These are phyloP conservation scores for Inga laurina DNA, from an alignment of 306 rosid genomes.

Conservation along the genomic window DNA sequence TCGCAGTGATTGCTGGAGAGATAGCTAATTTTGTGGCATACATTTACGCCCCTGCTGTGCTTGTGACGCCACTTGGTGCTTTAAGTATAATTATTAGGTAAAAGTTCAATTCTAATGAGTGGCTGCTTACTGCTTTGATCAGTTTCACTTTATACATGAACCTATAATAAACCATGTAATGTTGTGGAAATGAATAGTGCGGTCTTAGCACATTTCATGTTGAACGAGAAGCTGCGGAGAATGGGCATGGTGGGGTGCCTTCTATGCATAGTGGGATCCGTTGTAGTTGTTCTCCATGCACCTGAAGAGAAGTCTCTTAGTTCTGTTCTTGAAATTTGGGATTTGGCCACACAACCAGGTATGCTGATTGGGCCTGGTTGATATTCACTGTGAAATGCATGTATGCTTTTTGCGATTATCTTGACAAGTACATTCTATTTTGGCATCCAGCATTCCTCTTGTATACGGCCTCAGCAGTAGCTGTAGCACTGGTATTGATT, in stretches of 20 bases:
- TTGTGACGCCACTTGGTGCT: constrained; percentile 93
- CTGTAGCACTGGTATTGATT: constrained; percentile 61
- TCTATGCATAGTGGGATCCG: constrained; percentile 80
- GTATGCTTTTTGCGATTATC: background rate
- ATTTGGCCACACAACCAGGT: constrained; percentile 85
- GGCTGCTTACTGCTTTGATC: background rate
- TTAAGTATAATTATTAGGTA: constrained; percentile 92
- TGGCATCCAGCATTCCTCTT: constrained; percentile 69
- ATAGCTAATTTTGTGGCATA: constrained; percentile 83
- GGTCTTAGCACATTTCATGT: constrained; percentile 79
- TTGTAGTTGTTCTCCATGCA: constrained; percentile 77
- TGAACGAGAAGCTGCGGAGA: constrained; percentile 82
- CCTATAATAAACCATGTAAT: background rate
- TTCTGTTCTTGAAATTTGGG: constrained; percentile 80
- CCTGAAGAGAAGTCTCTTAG: constrained; percentile 59
- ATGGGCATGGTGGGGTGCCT: constrained; percentile 91
- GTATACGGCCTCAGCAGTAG: constrained; percentile 70
- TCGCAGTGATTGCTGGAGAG: constrained; percentile 85
- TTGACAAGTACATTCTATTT: constrained; percentile 32
- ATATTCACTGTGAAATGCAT: background rate
- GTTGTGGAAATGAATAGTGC: constrained; percentile 57
- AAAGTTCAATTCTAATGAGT: background rate
- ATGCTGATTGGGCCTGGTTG: constrained; percentile 9
- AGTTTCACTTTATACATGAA: background rate
- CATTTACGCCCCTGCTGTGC: constrained; percentile 78